A percentile compares a stretch with the other conserved stretches of the same genome.
Conservation (phyloP, 805 yeast species). For the Sporopachydermia quercuum region DNA sequence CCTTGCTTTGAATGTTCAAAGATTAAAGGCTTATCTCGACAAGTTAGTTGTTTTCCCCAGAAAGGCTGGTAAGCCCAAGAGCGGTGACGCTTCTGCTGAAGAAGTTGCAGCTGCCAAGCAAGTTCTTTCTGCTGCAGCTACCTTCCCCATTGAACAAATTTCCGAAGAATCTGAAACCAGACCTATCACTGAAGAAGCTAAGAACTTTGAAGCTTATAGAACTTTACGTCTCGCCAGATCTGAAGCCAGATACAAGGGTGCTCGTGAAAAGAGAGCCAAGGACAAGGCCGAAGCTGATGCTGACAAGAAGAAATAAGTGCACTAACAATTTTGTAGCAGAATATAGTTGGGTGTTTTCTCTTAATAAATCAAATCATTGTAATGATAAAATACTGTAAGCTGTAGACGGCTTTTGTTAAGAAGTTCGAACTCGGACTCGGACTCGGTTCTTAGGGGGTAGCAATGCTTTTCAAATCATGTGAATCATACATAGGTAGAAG, state of each 20-base stretch:
- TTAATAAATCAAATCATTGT: too few relatives aligned
- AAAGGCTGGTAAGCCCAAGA: slow-evolving; percentile 54
- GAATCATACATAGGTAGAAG: too few relatives aligned
- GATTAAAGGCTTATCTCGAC: slow-evolving; percentile 92
- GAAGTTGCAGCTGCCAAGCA: slow-evolving; percentile 54
- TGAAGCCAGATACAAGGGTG: slow-evolving; percentile 86
- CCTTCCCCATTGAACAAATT: slow-evolving; percentile 87
- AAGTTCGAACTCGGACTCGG: too few relatives aligned
- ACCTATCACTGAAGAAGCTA: slow-evolving; percentile 60
- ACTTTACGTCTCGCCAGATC: slow-evolving; percentile 94
- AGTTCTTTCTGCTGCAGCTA: slow-evolving; percentile 54
- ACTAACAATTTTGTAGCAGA: slow-evolving; percentile 7
- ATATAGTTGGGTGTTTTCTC: too few relatives aligned
- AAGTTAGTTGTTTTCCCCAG: slow-evolving; percentile 93
- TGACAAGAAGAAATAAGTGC: slow-evolving; percentile 87
- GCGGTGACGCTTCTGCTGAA: slow-evolving; percentile 36
- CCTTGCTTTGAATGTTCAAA: slow-evolving; percentile 85
- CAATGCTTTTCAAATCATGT: too few relatives aligned
- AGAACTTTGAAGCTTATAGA: slow-evolving; percentile 73
- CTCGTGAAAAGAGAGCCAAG: slow-evolving; percentile 94
- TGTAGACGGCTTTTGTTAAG: too few relatives aligned
- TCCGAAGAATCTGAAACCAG: slow-evolving; percentile 63
- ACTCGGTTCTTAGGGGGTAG: too few relatives aligned
- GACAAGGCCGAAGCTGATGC: slow-evolving; percentile 99
- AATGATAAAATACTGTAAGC: too few relatives aligned